Conservation (phyloP, 169 alveolate species). For the Sarcocystis neurona region DNA sequence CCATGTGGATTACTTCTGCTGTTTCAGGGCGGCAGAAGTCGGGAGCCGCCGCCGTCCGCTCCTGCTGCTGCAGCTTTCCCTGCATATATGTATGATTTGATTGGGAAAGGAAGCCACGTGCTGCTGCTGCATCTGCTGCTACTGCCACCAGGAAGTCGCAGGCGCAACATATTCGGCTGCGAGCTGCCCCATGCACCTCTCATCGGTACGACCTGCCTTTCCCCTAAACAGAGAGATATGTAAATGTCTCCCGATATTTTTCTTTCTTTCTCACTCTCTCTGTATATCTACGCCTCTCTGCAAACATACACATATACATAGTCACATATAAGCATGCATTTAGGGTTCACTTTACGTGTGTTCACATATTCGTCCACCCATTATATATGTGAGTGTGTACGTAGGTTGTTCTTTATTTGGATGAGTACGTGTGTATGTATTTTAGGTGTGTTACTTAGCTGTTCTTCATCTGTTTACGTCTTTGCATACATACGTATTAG, state of each 20-base stretch:
- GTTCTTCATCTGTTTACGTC: too few relatives aligned
- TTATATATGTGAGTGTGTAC: too few relatives aligned
- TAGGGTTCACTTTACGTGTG: neutral
- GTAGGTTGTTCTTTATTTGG: too few relatives aligned
- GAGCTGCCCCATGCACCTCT: slow-evolving; percentile 58
- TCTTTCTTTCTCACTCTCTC: neutral
- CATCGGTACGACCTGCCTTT: slow-evolving; percentile 23
- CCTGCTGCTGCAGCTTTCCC: slow-evolving; percentile 25
- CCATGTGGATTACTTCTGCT: too few relatives aligned
- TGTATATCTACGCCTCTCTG: neutral
- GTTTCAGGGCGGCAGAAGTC: too few relatives aligned
- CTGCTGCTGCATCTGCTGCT: slow-evolving; percentile 51
- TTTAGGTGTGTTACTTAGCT: too few relatives aligned
- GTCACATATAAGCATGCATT: neutral
- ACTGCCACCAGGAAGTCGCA: slow-evolving; percentile 40
- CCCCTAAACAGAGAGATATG: neutral
- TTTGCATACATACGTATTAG: too few relatives aligned
- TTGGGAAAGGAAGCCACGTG: slow-evolving; percentile 44
- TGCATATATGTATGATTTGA: slow-evolving; percentile 42
- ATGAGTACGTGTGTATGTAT: neutral
- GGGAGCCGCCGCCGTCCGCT: neutral
- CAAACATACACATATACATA: neutral
- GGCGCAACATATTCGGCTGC: slow-evolving; percentile 46
- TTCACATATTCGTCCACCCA: too few relatives aligned
- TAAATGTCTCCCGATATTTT: neutral